Percentiles rank a stretch among this genome's conserved stretches.
Evolutionary conservation across 1,284 basidiomycete genomes (phyloP).

Genomic region (Cryptococcus sp.): DNA sequence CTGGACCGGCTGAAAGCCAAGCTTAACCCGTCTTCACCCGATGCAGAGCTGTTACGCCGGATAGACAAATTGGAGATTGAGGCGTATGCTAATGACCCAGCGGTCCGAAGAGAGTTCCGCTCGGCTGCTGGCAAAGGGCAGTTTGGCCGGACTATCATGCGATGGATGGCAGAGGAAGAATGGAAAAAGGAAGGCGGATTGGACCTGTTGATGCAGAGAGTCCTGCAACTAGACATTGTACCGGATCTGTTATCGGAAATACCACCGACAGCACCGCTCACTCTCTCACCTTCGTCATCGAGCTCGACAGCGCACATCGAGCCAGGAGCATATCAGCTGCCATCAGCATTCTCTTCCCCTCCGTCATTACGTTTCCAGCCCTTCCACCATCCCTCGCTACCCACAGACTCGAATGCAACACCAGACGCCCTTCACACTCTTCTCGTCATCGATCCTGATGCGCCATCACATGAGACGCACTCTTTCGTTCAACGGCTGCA

Average conservation of each 20-base stretch:
- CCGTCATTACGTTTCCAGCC: conserved; percentile 27
- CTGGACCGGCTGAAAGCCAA: conserved; percentile 16
- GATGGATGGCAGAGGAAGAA: conserved; percentile 75
- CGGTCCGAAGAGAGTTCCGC: conserved; percentile 35
- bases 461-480: conserved; percentile 68
- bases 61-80: conserved; percentile 43
- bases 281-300: conserved; percentile 49
- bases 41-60: conserved; percentile 12
- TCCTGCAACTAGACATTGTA: conserved; percentile 84
- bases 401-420: conserved; percentile 59
- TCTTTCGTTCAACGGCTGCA: conserved; percentile 76
- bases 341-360: conserved; percentile 56
- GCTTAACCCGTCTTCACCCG: conserved; percentile 8
- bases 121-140: conserved; percentile 45
- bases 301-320: conserved; percentile 59
- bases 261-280: conserved; percentile 59
- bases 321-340: conserved; percentile 67
- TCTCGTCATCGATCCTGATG: conserved; percentile 84
- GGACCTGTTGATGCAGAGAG: conserved; percentile 87
- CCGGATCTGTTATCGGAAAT: conserved; percentile 80
- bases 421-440: conserved; percentile 81
- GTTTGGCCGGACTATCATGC: conserved; percentile 64
- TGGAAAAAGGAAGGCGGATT: conserved; percentile 83
- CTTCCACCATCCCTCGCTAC: conserved; percentile 31
- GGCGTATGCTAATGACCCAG: conserved; percentile 47